These are phyloP conservation scores for Phytophthora pistaciae DNA, from an alignment of 352 stramenopile genomes.

Conservation along the genomic window DNA sequence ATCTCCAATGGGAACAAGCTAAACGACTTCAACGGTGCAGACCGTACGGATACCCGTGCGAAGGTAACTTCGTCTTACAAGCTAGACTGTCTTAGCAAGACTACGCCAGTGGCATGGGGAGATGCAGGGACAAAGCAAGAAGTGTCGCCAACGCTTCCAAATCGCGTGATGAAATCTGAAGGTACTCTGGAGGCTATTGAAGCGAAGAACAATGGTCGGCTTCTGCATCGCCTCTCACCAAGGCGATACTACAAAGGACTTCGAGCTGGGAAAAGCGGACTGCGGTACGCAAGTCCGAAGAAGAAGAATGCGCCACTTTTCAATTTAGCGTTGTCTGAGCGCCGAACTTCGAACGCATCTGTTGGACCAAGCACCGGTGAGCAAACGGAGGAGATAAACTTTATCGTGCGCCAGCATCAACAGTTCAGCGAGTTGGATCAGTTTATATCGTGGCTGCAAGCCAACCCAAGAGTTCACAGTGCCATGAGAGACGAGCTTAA, in stretches of 20 bases:
- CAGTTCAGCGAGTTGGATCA: conserved; percentile 57
- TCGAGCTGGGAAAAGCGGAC: conserved; percentile 10
- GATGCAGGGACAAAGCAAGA: conserved; percentile 19
- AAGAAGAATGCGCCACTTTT: conserved; percentile 31
- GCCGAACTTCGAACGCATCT: conserved; percentile 13
- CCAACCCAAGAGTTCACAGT: conserved; percentile 46
- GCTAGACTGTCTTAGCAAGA: conserved; percentile 24
- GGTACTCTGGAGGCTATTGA: conserved; percentile 17
- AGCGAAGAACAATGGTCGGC: conserved; percentile 22
- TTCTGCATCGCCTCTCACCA: conserved; percentile 36
- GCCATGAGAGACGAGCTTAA: conserved; percentile 78
- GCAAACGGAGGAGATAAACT: conserved; percentile 7
- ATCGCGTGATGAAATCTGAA: not conserved
- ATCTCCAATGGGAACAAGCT: not conserved
- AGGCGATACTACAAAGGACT: conserved; percentile 32
- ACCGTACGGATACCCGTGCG: not conserved
- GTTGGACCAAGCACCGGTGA: conserved; percentile 2
- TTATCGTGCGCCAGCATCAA: conserved; percentile 32
- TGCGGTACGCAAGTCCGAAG: conserved; percentile 18
- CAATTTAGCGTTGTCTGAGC: conserved; percentile 11
- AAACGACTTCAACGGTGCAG: not conserved
- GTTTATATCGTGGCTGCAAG: conserved; percentile 54
- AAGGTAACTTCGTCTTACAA: conserved; percentile 18
- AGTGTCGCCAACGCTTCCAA: not conserved
- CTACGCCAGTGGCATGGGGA: conserved; percentile 28